Evolutionary conservation across 106 monocot species (phyloP).

Genomic region (Allium fistulosum): DNA sequence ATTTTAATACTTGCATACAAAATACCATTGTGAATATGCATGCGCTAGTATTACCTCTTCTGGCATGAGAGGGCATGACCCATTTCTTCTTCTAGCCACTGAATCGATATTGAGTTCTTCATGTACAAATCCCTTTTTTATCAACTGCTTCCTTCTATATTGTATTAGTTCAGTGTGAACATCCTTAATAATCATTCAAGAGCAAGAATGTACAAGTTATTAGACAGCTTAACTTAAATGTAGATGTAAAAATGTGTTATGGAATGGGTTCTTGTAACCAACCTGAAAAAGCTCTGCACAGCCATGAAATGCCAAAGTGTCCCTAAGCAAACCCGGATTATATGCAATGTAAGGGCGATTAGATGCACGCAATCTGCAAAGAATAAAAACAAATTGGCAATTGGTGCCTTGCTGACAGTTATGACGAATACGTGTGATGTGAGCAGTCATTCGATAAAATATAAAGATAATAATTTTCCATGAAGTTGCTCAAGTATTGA

Average conservation of each 20-base stretch:
- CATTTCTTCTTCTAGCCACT: conserved; percentile 45
- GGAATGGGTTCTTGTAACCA: background rate
- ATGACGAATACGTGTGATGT: background rate
- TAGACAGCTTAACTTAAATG: no score
- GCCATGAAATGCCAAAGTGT: conserved; percentile 79
- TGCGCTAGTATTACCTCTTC: conserved; percentile 59
- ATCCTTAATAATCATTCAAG: conserved; percentile 41
- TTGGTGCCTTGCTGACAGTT: background rate
- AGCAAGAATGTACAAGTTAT: background rate
- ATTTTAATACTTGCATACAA: background rate
- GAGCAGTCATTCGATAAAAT: background rate
- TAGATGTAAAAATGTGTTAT: no score
- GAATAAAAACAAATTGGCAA: background rate
- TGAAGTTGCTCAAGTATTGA: no score
- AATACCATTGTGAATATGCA: background rate
- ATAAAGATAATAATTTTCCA: no score
- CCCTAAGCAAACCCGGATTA: conserved; percentile 73
- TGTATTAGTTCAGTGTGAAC: conserved; percentile 88
- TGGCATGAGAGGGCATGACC: conserved; percentile 89
- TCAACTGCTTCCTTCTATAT: conserved; percentile 69
- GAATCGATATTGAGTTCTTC: conserved; percentile 71
- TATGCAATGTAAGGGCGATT: conserved; percentile 66
- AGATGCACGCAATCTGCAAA: conserved; percentile 59
- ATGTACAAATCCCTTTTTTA: conserved; percentile 50
- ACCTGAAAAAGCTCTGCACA: conserved; percentile 98